Percentiles rank a stretch among this genome's conserved stretches.
These are phyloP conservation scores for Mediolabrus comicus DNA, from an alignment of 108 stramenopile species.

Conservation along the genomic window DNA sequence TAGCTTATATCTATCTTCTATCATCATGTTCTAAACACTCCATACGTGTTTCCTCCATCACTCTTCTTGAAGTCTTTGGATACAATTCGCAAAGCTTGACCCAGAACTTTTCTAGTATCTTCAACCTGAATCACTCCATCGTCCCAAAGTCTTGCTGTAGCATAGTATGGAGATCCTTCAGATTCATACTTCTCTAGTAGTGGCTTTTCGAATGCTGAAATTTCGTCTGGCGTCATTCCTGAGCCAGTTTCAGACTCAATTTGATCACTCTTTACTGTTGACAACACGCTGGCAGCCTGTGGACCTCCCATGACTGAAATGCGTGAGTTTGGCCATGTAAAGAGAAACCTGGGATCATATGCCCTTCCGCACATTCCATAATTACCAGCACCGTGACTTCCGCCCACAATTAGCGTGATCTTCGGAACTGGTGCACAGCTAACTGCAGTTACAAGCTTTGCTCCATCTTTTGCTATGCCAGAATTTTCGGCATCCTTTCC, in stretches of 20 bases:
- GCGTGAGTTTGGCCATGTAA: conserved; percentile 97
- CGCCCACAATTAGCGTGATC: conserved; percentile 94
- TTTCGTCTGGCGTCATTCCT: conserved; percentile 60
- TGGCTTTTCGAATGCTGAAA: conserved; percentile 64
- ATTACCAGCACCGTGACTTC: conserved; percentile 87
- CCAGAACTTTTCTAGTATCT: conserved; percentile 89
- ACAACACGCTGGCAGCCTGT: conserved; percentile 95
- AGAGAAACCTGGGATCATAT: conserved; percentile 93
- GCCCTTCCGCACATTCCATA: conserved; percentile 99
- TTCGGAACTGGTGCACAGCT: conserved; percentile 96
- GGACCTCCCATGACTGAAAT: conserved; percentile 98
- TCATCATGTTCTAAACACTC: conserved; percentile 49
- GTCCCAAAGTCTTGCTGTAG: conserved; percentile 95
- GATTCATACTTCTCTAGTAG: conserved; percentile 76
- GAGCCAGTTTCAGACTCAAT: conserved; percentile 73
- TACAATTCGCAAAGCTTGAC: conserved; percentile 75
- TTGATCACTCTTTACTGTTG: conserved; percentile 88
- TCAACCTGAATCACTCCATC: conserved; percentile 97
- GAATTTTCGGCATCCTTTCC: conserved; percentile 94
- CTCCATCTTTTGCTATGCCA: conserved; percentile 97
- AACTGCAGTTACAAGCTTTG: conserved; percentile 95
- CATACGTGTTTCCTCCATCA: conserved; percentile 26
- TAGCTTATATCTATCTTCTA: background rate
- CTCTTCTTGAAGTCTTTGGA: conserved; percentile 43
- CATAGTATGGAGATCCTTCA: conserved; percentile 89